Evolutionary conservation across 2,329 filamentous ascomycete species (phyloP).

Genomic region (Calonectria pseudoreteaudii): DNA sequence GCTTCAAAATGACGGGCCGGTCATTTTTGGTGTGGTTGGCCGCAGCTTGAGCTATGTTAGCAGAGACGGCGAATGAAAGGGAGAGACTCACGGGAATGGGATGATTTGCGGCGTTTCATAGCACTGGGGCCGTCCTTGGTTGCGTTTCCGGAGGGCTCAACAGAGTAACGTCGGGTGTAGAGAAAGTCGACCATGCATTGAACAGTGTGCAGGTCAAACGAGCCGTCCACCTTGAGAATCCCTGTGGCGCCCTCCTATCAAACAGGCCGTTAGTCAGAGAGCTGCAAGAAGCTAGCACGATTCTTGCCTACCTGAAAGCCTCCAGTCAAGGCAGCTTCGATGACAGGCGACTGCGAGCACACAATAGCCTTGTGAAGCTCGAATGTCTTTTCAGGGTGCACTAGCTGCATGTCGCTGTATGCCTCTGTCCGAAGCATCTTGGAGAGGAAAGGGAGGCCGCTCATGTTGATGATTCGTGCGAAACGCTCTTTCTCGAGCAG

Average conservation of each 20-base stretch:
- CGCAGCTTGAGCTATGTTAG: not conserved
- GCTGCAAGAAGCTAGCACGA: too few species aligned
- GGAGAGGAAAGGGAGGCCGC: too few species aligned
- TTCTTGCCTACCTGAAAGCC: not conserved
- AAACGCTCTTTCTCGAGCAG: not conserved
- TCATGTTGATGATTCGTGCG: not conserved
- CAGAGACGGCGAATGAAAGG: not conserved
- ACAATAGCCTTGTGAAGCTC: not conserved
- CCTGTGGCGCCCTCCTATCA: not conserved
- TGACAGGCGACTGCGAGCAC: conserved; percentile 6
- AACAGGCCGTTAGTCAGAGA: not conserved
- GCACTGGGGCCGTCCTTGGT: not conserved
- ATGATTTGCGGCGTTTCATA: not conserved
- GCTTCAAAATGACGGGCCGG: not conserved
- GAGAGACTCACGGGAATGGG: not conserved
- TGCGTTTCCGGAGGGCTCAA: not conserved
- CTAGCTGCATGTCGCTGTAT: not conserved
- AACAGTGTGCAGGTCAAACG: not conserved
- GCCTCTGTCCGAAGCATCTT: not conserved
- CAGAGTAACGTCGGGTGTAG: not conserved
- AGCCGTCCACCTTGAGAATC: not conserved
- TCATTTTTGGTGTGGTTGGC: not conserved
- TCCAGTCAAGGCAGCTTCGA: not conserved
- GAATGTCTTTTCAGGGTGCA: not conserved
- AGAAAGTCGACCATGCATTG: conserved; percentile 1